A percentile compares a stretch with the other conserved stretches of the same genome.
These are phyloP conservation scores for Erodium moschatum DNA, from an alignment of 441 rosid species.

Conservation along the genomic window DNA sequence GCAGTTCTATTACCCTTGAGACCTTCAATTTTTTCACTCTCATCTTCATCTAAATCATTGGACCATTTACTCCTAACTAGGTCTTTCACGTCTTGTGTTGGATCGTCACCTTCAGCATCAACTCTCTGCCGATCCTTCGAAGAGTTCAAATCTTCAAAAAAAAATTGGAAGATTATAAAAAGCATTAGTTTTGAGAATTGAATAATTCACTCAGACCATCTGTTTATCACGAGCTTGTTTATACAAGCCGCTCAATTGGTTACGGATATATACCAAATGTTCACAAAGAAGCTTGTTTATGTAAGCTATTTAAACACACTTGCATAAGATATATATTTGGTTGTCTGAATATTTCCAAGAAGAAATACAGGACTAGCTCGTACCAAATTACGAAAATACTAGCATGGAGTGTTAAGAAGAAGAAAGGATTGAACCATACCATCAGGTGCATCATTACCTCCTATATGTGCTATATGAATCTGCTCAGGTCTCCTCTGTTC, in stretches of 20 bases:
- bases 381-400: not conserved
- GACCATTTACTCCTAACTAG: conserved; percentile 86
- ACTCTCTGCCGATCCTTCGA: conserved; percentile 33
- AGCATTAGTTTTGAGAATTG: not conserved
- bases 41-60: conserved; percentile 51
- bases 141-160: conserved; percentile 27
- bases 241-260: not conserved
- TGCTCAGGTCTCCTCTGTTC: conserved; percentile 40
- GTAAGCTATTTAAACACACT: not conserved
- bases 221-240: not conserved
- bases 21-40: conserved; percentile 28
- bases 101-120: conserved; percentile 41
- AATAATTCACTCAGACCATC: not conserved
- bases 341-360: not conserved
- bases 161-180: too few relatives aligned
- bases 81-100: conserved; percentile 42
- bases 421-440: conserved; percentile 34
- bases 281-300: not conserved
- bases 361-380: not conserved
- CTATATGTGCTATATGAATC: conserved; percentile 16
- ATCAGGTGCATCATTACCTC: conserved; percentile 30
- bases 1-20: conserved; percentile 36
- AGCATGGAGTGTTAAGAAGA: not conserved
- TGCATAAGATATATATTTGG: not conserved
- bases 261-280: not conserved